A percentile compares a stretch with the other conserved stretches of the same genome.
Conservation (phyloP, 345 rosid genomes). For the Toxicodendron radicans region DNA sequence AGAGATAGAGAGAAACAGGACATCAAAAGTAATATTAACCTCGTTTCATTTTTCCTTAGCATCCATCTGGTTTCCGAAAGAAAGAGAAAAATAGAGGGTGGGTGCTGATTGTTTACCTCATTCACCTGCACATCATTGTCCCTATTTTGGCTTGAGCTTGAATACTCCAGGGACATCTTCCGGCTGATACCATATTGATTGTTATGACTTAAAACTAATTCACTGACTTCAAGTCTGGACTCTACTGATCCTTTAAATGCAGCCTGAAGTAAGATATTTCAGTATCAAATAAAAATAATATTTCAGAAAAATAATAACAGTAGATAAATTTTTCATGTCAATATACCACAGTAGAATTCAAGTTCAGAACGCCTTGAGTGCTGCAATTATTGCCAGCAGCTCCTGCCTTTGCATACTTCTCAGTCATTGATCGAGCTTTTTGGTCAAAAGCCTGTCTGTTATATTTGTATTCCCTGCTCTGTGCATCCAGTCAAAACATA, state of each 20-base stretch:
- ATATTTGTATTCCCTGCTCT: conserved; percentile 85
- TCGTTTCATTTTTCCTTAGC: conserved; percentile 23
- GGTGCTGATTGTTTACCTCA: conserved; percentile 12
- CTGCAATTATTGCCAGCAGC: conserved; percentile 31
- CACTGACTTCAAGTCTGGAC: conserved; percentile 28
- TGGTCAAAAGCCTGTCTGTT: conserved; percentile 68
- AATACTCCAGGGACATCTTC: conserved; percentile 41
- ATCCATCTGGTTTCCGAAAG: conserved; percentile 3
- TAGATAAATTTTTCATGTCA: conserved; percentile 3
- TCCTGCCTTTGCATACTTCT: conserved; percentile 58
- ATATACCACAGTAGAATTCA: conserved; percentile 26
- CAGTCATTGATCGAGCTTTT: conserved; percentile 69
- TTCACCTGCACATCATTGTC: conserved; percentile 22
- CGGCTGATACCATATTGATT: conserved; percentile 28
- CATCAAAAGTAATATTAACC: conserved; percentile 27
- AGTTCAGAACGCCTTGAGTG: conserved; percentile 22
- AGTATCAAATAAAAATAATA: background rate
- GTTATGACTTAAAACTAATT: conserved; percentile 22
- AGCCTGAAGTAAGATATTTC: conserved; percentile 36
- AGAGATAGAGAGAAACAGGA: background rate
- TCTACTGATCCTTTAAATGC: conserved; percentile 27
- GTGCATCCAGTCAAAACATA: conserved; percentile 28
- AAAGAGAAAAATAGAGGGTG: background rate
- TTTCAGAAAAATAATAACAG: background rate
- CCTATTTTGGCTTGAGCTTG: conserved; percentile 26